Evolutionary conservation across 2,329 filamentous ascomycete species (phyloP).

Genomic region (Lachnellula willkommii): DNA sequence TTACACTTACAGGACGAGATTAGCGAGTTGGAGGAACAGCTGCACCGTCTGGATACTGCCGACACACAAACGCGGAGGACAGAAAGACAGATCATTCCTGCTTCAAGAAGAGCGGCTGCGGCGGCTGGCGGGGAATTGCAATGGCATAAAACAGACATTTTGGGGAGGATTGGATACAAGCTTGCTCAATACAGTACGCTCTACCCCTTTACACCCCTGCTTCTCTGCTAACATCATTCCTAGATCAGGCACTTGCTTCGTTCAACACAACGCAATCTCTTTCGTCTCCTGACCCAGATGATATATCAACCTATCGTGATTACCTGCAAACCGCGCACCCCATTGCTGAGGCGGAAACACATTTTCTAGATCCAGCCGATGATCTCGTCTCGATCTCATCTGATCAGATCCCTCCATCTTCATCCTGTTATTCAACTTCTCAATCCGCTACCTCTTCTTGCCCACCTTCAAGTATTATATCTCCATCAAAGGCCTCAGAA

Average conservation of each 20-base stretch:
- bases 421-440: conserved; percentile 4
- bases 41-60: conserved; percentile 60
- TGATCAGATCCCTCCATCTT: conserved; percentile 2
- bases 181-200: conserved; percentile 61
- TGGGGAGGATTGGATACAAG: conserved; percentile 61
- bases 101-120: conserved; percentile 51
- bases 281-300: conserved; percentile 42
- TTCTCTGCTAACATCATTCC: neutral
- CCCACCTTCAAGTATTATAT: neutral
- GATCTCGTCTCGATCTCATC: conserved; percentile 29
- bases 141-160: conserved; percentile 53
- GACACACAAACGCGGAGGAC: conserved; percentile 41
- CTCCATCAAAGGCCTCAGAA: neutral
- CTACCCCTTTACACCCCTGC: neutral
- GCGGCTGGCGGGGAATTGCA: conserved; percentile 52
- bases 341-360: conserved; percentile 51
- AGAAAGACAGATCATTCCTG: conserved; percentile 42
- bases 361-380: conserved; percentile 28
- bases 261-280: conserved; percentile 50
- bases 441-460: neutral
- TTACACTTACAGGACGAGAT: conserved; percentile 84
- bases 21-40: conserved; percentile 70
- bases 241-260: conserved; percentile 55
- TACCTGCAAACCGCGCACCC: conserved; percentile 52
- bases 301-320: conserved; percentile 47